Base-by-base conservation (phyloP, 306 rosid genomes). In the Sicyos baderoa region DNA sequence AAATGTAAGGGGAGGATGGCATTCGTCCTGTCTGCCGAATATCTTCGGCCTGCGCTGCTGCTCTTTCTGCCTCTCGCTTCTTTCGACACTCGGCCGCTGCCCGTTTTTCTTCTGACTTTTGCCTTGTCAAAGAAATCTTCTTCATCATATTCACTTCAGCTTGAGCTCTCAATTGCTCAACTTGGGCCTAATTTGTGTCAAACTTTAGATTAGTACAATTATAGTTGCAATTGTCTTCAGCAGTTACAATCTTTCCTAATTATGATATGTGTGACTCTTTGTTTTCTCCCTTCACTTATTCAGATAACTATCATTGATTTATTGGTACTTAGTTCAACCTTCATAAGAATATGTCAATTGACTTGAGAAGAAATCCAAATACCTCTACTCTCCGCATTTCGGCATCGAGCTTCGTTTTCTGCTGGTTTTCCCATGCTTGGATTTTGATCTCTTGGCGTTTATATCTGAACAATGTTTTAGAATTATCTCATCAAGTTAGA, bases 341-440 rank as follows among this genome's bases (percentile, higher is more conserved):
- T 8, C 23, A 32, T 37, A 61, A 61, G 4, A 59, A 17, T 6
- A 7, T n/a, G 27, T 2, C 16, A 62, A 19, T 62, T 37, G 14
- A 6, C 68, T 40, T 40, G 9, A 76, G 73, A 42, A 55, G 3
- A 22, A 63, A 35, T 56, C 68, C 32, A 52, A 52, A 29, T 85
- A 92, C 98, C 98, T 92, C 98, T 40, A 74, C 85, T 67, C 88
- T 82, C 79, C 88, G 81, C 98, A 92, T 78, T 74, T 89, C 95
- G 0, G 96, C 93, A 76, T 89, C 96, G 48, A 92, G 81, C 78
- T 79, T 86, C 71, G 91, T 86, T 84, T 77, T 92, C 79, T 92
- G 83, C 73, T 85, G 93, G 74, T 88, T 87, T 76, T 92, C 98
- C 98, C 98, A 92, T 23, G 93, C 93, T 81, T 92, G 93, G 77